phyloP scores from a whole-genome alignment of 495 filamentous ascomycete species.

The Podospora pseudoanserina region DNA sequence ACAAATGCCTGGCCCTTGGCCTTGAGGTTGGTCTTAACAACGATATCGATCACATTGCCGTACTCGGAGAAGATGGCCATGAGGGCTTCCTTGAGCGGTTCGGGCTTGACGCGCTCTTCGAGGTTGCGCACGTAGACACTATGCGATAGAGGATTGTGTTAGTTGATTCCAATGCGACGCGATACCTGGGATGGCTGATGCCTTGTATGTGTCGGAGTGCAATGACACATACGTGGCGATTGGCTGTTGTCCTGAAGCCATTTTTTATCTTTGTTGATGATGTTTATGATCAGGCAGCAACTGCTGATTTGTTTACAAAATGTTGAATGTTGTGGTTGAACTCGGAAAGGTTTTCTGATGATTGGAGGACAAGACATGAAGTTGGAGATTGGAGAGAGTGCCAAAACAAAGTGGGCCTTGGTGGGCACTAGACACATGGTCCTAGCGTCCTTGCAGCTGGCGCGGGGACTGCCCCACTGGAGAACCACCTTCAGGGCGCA shows the following conservation, averaged over 20 bases:
- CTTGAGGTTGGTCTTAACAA: slow-evolving; percentile 87
- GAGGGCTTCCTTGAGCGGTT: slow-evolving; percentile 70
- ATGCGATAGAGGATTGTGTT: slow-evolving; percentile 10
- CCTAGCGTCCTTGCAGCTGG: neutral
- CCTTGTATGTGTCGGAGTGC: slow-evolving; percentile 57
- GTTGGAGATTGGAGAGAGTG: neutral
- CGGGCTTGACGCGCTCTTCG: slow-evolving; percentile 85
- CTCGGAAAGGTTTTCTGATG: neutral
- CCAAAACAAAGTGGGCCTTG: neutral
- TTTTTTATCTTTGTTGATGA: slow-evolving; percentile 19
- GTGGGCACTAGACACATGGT: neutral
- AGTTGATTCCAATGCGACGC: slow-evolving; percentile 11
- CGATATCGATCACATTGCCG: slow-evolving; percentile 83
- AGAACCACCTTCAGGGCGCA: neutral
- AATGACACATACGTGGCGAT: slow-evolving; percentile 64
- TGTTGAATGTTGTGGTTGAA: neutral
- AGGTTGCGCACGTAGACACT: slow-evolving; percentile 81
- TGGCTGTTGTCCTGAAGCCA: slow-evolving; percentile 39
- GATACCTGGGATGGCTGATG: slow-evolving; percentile 19
- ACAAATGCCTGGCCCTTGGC: slow-evolving; percentile 96
- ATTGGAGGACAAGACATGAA: neutral
- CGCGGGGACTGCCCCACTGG: neutral
- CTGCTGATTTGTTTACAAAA: neutral
- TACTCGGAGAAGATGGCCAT: slow-evolving; percentile 82
- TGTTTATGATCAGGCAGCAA: neutral